Evolutionary conservation across 1,284 basidiomycete species (phyloP).

Genomic region (Exobasidium cylindrosporum): DNA sequence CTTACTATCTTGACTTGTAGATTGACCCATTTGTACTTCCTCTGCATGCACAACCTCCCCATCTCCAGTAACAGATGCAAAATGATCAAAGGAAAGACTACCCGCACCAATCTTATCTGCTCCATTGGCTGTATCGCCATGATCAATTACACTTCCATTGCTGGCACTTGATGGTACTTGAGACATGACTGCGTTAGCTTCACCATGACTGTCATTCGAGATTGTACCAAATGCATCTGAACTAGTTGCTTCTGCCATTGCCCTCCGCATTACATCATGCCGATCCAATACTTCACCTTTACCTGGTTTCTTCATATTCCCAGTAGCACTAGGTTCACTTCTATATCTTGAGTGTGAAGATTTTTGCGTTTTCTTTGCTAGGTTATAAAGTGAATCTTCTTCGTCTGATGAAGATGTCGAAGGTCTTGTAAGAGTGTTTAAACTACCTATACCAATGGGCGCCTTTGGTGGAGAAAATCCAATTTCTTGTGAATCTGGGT

Average conservation of each 20-base stretch:
- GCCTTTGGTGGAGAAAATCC: not conserved
- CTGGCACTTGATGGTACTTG: not conserved
- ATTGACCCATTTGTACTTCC: not conserved
- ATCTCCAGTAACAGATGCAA: constrained; percentile 7
- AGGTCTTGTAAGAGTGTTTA: no score
- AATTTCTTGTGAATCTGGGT: not conserved
- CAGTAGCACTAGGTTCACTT: not conserved
- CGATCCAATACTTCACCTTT: constrained; percentile 32
- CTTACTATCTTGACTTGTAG: not conserved
- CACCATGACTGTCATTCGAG: not conserved
- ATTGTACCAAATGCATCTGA: constrained; percentile 2
- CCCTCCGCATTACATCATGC: constrained; percentile 48
- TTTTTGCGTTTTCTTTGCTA: not conserved
- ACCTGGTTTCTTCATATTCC: not conserved
- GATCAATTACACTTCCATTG: constrained; percentile 3
- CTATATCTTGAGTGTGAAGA: not conserved
- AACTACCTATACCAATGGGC: no score
- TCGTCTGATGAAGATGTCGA: not conserved
- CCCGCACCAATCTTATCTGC: constrained; percentile 39
- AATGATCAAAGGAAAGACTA: constrained; percentile 34
- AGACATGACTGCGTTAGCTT: not conserved
- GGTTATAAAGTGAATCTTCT: not conserved
- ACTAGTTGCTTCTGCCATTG: constrained; percentile 35
- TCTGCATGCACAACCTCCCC: constrained; percentile 20
- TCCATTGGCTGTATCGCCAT: no score